phyloP scores from a whole-genome alignment of 805 yeast species.

The Torulaspora quercuum region DNA sequence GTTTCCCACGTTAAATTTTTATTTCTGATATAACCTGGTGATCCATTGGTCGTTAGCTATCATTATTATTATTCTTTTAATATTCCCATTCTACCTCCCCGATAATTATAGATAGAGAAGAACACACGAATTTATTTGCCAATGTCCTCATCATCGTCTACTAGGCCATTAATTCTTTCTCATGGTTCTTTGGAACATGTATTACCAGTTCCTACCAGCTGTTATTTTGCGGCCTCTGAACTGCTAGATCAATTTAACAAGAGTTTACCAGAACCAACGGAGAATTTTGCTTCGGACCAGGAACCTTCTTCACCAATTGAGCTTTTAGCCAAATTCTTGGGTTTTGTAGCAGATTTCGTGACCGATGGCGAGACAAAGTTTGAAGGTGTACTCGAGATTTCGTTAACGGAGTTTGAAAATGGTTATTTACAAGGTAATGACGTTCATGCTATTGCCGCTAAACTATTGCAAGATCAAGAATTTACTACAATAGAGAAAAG shows the following conservation, averaged over 20 bases:
- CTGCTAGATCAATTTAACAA: conserved; percentile 81
- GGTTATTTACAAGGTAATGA: conserved; percentile 71
- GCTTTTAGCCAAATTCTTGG: conserved; percentile 78
- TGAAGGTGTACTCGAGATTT: conserved; percentile 64
- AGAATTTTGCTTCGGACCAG: conserved; percentile 77
- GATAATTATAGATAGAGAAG: conserved; percentile 4
- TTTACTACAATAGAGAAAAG: conserved; percentile 67
- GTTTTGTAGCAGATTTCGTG: conserved; percentile 49
- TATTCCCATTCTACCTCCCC: conserved; percentile 6
- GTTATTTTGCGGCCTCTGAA: conserved; percentile 78
- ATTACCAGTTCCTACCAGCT: conserved; percentile 76
- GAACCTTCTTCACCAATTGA: conserved; percentile 88
- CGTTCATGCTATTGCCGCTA: conserved; percentile 84
- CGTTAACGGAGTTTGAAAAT: conserved; percentile 79
- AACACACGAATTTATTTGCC: no score
- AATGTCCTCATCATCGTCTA: conserved; percentile 31
- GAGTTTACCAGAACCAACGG: conserved; percentile 74
- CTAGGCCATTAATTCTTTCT: conserved; percentile 77
- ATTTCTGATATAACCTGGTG: no score
- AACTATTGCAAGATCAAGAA: conserved; percentile 50
- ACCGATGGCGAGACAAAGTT: conserved; percentile 45
- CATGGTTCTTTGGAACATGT: conserved; percentile 90
- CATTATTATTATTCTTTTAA: no score
- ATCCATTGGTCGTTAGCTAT: no score
- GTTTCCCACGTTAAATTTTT: no score